Conservation (phyloP, 1,139 yeast genomes). For the Yamadazyma sp. region DNA sequence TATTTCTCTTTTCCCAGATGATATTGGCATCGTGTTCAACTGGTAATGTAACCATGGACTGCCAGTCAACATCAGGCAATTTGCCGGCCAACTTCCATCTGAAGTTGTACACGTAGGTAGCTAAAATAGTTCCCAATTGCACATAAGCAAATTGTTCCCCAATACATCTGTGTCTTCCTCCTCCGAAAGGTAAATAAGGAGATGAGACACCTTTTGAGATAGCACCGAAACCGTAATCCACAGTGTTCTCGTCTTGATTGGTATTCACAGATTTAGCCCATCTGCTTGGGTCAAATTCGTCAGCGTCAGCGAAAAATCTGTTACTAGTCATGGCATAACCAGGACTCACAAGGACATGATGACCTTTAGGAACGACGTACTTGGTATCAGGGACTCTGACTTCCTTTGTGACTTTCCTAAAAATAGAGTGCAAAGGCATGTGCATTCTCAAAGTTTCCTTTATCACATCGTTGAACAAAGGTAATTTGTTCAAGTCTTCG, state of each 20-base stretch:
- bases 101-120: conserved; percentile 72
- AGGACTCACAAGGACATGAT: conserved; percentile 88
- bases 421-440: conserved; percentile 93
- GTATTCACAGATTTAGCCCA: conserved; percentile 56
- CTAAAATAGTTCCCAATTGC: conserved; percentile 84
- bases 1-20: conserved; percentile 67
- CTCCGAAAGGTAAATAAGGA: conserved; percentile 97
- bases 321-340: conserved; percentile 84
- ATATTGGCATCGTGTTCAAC: conserved; percentile 69
- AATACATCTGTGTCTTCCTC: conserved; percentile 99
- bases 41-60: conserved; percentile 94
- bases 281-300: conserved; percentile 76
- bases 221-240: conserved; percentile 95
- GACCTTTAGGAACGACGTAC: conserved; percentile 84
- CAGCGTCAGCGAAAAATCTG: conserved; percentile 74
- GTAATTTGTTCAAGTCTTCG: conserved; percentile 80
- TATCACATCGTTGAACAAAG: conserved; percentile 76
- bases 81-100: conserved; percentile 72
- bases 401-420: conserved; percentile 83
- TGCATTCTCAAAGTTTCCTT: conserved; percentile 95
- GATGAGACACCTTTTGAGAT: conserved; percentile 94
- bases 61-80: conserved; percentile 80
- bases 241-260: conserved; percentile 49
- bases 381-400: conserved; percentile 78
- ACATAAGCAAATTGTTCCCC: conserved; percentile 98